These are phyloP conservation scores for Penicillium sp. DNA, from an alignment of 2,329 filamentous ascomycete species.

Conservation along the genomic window DNA sequence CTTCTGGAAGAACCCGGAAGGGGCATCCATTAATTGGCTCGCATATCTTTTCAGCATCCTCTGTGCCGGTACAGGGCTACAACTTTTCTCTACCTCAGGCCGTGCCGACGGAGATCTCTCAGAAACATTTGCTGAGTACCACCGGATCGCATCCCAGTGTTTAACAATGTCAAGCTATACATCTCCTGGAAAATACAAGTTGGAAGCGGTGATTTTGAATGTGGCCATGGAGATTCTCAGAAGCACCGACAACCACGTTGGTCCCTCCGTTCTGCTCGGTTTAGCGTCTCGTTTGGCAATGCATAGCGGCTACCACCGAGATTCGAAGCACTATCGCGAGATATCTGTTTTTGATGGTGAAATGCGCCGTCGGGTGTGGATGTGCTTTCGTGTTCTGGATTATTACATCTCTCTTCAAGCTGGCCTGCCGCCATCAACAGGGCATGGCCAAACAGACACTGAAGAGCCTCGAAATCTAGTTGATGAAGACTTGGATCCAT, in stretches of 20 bases:
- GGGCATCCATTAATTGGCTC: slow-evolving; percentile 19
- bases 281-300: slow-evolving; percentile 61
- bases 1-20: slow-evolving; percentile 21
- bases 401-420: slow-evolving; percentile 64
- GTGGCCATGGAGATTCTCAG: slow-evolving; percentile 24
- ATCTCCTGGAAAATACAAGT: slow-evolving; percentile 27
- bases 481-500: slow-evolving; percentile 62
- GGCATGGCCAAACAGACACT: slow-evolving; percentile 62
- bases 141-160: slow-evolving; percentile 40
- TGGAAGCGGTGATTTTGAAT: slow-evolving; percentile 26
- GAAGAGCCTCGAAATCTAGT: slow-evolving; percentile 59
- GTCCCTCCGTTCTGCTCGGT: slow-evolving; percentile 58
- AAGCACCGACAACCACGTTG: slow-evolving; percentile 41
- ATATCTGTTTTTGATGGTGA: slow-evolving; percentile 62
- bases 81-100: slow-evolving; percentile 17
- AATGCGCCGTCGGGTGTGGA: slow-evolving; percentile 48
- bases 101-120: slow-evolving; percentile 11
- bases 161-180: slow-evolving; percentile 28
- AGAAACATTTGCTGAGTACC: slow-evolving; percentile 40
- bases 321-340: slow-evolving; percentile 55
- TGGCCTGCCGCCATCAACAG: slow-evolving; percentile 63
- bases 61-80: slow-evolving; percentile 18
- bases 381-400: slow-evolving; percentile 56
- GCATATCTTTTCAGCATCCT: slow-evolving; percentile 25
- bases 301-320: slow-evolving; percentile 63